Evolutionary conservation across 768 basidiomycete genomes (phyloP).

Genomic region (Pleurotus djamor): DNA sequence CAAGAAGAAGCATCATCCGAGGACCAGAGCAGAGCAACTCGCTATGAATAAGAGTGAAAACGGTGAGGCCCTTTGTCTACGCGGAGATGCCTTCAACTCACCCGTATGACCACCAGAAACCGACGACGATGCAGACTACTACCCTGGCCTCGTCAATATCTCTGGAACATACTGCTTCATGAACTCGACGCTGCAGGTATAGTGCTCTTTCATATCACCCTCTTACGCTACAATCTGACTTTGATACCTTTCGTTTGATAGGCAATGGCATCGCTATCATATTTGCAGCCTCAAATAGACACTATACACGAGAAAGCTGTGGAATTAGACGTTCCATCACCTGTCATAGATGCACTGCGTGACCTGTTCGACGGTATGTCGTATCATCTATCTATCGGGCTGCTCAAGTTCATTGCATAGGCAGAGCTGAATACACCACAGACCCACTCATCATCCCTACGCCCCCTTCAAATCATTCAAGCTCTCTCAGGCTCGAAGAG

Average conservation of each 20-base stretch:
- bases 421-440: slow-evolving; percentile 67
- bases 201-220: slow-evolving; percentile 3
- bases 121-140: slow-evolving; percentile 47
- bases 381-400: neutral
- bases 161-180: slow-evolving; percentile 98
- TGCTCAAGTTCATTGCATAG: slow-evolving; percentile 6
- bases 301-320: slow-evolving; percentile 75
- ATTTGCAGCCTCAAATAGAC: slow-evolving; percentile 80
- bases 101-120: slow-evolving; percentile 9
- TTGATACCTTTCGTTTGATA: slow-evolving; percentile 21
- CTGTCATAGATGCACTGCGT: slow-evolving; percentile 80
- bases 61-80: neutral
- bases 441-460: slow-evolving; percentile 55
- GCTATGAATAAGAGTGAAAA: slow-evolving; percentile 35
- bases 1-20: slow-evolving; percentile 41
- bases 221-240: slow-evolving; percentile 9
- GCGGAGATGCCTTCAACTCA: neutral
- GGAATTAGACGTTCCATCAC: slow-evolving; percentile 77
- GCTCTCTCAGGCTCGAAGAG: slow-evolving; percentile 59
- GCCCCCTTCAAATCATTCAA: slow-evolving; percentile 70
- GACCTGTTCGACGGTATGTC: slow-evolving; percentile 65
- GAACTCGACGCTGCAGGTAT: slow-evolving; percentile 91
- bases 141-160: slow-evolving; percentile 92
- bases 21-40: slow-evolving; percentile 58
- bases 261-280: slow-evolving; percentile 87